A percentile compares a stretch with the other conserved stretches of the same genome.
Evolutionary conservation across 2,329 filamentous ascomycete species (phyloP).

Genomic region (Bipolaris oryzae): DNA sequence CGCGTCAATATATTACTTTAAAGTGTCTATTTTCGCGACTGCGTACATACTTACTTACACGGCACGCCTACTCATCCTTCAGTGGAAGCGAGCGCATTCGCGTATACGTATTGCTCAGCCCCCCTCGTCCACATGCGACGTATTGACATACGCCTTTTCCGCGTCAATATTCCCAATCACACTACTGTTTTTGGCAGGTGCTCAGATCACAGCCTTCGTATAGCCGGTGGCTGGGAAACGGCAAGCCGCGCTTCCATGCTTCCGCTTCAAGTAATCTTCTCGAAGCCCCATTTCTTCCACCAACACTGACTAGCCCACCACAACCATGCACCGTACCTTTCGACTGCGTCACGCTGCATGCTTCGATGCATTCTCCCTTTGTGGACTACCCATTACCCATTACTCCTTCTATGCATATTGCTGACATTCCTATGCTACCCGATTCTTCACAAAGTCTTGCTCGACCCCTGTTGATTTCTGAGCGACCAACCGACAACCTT

Average conservation of each 20-base stretch:
- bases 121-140: constrained; percentile 3
- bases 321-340: constrained; percentile 11
- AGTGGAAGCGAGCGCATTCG: neutral
- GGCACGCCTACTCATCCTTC: constrained; percentile 4
- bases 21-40: too few relatives aligned
- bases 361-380: neutral
- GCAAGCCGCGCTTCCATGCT: constrained; percentile 7
- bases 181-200: neutral
- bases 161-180: neutral
- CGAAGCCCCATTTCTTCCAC: constrained; percentile 17
- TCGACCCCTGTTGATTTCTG: constrained; percentile 10
- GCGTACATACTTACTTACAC: neutral
- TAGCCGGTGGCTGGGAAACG: neutral
- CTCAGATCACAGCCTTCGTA: neutral
- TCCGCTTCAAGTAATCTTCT: constrained; percentile 19
- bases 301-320: constrained; percentile 17
- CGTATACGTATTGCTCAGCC: constrained; percentile 4
- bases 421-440: neutral
- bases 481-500: constrained; percentile 12
- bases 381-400: neutral
- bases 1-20: constrained; percentile 5
- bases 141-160: constrained; percentile 2
- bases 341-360: constrained; percentile 4
- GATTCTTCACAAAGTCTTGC: neutral
- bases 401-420: constrained; percentile 5